Evolutionary conservation across 805 yeast species (phyloP).

Genomic region (Kuraishia capsulata): DNA sequence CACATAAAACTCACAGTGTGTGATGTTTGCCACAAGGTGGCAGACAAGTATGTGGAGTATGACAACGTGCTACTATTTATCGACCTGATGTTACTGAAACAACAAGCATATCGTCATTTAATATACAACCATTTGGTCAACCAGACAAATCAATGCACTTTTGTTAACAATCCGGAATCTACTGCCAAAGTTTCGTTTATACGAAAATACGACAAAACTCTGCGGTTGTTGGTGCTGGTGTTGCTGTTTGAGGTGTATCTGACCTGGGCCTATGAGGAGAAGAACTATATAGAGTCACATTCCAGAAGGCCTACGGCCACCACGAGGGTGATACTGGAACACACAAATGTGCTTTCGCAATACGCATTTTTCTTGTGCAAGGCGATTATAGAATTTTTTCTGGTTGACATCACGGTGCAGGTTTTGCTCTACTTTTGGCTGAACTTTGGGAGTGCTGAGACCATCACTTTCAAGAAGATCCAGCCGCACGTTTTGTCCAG

Average conservation of each 20-base stretch:
- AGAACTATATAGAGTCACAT: conserved; percentile 21
- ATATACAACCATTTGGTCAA: conserved; percentile 54
- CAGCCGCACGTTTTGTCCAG: conserved; percentile 4
- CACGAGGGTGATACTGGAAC: conserved; percentile 19
- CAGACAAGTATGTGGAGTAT: conserved; percentile 86
- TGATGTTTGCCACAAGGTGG: conserved; percentile 57
- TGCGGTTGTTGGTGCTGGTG: conserved; percentile 50
- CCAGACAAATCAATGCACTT: no score
- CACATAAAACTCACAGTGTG: conserved; percentile 80
- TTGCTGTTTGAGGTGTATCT: conserved; percentile 82
- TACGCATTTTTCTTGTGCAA: conserved; percentile 47
- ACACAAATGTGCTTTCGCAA: conserved; percentile 34
- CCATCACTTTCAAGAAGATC: conserved; percentile 7
- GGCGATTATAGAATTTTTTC: conserved; percentile 28
- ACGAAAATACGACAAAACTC: conserved; percentile 2
- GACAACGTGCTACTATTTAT: conserved; percentile 79
- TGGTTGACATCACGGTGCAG: conserved; percentile 20
- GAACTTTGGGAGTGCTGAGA: conserved; percentile 19
- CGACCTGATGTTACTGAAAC: conserved; percentile 74
- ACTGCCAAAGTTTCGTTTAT: neutral
- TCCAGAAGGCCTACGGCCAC: conserved; percentile 12
- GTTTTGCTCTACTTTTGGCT: conserved; percentile 19
- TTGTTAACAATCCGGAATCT: neutral
- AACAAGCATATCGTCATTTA: conserved; percentile 82
- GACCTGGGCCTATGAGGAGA: conserved; percentile 88